These are phyloP conservation scores for Rhododendron ferrugineum DNA, from an alignment of 148 eudicot species.

Conservation along the genomic window DNA sequence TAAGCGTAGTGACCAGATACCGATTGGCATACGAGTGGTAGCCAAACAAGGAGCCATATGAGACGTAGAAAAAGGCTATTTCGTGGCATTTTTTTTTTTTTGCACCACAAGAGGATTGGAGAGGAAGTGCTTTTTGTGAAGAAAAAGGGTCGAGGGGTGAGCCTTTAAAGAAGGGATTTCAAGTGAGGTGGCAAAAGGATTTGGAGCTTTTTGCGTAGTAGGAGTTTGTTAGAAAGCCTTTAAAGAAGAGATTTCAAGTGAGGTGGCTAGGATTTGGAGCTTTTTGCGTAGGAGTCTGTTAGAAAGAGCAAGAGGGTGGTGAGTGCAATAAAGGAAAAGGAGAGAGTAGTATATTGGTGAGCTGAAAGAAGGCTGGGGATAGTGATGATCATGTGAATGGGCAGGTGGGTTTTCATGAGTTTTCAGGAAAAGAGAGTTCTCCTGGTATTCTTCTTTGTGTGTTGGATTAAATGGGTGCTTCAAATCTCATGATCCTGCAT, in stretches of 20 bases:
- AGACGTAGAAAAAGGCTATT: background rate
- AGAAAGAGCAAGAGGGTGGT: constrained; percentile 31
- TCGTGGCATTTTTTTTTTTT: constrained; percentile 1
- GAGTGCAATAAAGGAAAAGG: constrained; percentile 36
- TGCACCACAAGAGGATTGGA: background rate
- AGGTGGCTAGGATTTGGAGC: background rate
- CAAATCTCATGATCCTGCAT: background rate
- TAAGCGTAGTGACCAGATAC: constrained; percentile 20
- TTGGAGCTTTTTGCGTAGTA: background rate
- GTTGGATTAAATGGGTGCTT: background rate
- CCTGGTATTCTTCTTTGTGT: background rate
- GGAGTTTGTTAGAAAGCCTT: constrained; percentile 10
- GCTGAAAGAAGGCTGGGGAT: background rate
- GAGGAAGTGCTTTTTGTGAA: background rate
- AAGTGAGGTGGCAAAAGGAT: constrained; percentile 3
- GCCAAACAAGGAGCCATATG: background rate
- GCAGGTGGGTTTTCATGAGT: background rate
- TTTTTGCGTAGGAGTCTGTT: constrained; percentile 5
- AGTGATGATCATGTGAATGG: constrained; percentile 3
- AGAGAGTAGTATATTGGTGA: background rate
- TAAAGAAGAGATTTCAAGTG: background rate
- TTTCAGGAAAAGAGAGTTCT: background rate
- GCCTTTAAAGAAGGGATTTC: background rate
- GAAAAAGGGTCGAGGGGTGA: background rate
- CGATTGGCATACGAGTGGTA: background rate